These are phyloP conservation scores for Septoria linicola DNA, from an alignment of 2,329 filamentous ascomycete genomes.

Conservation along the genomic window DNA sequence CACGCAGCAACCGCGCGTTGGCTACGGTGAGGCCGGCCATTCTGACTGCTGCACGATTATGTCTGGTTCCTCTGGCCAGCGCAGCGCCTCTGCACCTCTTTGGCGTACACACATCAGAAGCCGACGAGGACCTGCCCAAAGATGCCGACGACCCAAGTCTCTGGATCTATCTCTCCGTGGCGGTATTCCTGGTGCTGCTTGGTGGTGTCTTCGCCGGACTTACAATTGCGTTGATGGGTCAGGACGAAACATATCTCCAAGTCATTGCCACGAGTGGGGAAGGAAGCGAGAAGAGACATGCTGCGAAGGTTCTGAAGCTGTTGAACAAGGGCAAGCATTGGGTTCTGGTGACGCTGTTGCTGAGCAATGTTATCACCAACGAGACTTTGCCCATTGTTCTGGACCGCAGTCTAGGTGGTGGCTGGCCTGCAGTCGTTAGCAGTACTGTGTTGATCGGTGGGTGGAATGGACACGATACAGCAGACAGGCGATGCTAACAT, in stretches of 20 bases:
- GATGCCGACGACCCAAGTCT: constrained; percentile 58
- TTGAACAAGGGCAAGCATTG: constrained; percentile 92
- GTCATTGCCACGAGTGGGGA: constrained; percentile 84
- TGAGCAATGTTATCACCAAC: constrained; percentile 97
- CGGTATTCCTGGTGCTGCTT: constrained; percentile 75
- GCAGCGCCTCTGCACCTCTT: constrained; percentile 20
- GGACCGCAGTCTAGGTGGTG: constrained; percentile 88
- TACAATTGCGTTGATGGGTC: constrained; percentile 80
- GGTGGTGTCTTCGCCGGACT: constrained; percentile 93
- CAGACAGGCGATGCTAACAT: background rate
- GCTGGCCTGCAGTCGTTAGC: constrained; percentile 88
- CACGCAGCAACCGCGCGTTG: constrained; percentile 6
- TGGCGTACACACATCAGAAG: constrained; percentile 15
- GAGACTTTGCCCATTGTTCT: constrained; percentile 94
- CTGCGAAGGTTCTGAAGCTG: constrained; percentile 73
- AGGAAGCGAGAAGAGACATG: constrained; percentile 82
- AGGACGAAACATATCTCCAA: constrained; percentile 95
- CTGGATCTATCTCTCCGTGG: constrained; percentile 79
- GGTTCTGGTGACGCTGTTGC: constrained; percentile 89
- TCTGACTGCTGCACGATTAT: constrained; percentile 25
- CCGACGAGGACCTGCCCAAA: constrained; percentile 31
- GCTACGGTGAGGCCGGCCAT: constrained; percentile 22
- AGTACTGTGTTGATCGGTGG: constrained; percentile 91
- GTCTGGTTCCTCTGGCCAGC: constrained; percentile 25
- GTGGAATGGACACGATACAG: constrained; percentile 27